phyloP scores from a whole-genome alignment of 23 red algal species.

The Gracilaria domingensis region DNA sequence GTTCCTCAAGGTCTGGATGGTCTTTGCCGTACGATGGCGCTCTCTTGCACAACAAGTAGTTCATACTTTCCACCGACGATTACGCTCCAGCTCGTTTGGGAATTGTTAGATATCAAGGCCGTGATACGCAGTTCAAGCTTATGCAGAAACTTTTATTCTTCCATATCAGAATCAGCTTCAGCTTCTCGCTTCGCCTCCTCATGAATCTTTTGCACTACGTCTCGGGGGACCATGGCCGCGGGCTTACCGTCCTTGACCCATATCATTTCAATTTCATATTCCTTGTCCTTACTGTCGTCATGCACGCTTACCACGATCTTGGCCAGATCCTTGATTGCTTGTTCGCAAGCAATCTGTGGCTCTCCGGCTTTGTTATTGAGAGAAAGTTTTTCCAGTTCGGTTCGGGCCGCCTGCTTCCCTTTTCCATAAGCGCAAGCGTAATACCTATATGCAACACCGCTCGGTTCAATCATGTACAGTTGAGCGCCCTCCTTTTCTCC shows the following conservation, averaged over 20 bases:
- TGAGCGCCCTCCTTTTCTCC: slow-evolving; percentile 67
- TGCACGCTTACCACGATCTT: slow-evolving; percentile 83
- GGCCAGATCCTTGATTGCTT: slow-evolving; percentile 88
- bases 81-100: background rate
- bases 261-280: slow-evolving; percentile 98
- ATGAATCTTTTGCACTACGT: slow-evolving; percentile 74
- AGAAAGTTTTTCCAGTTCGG: slow-evolving; percentile 91
- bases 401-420: slow-evolving; percentile 85
- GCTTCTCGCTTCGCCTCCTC: slow-evolving; percentile 65
- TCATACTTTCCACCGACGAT: too few species aligned
- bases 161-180: slow-evolving; percentile 68
- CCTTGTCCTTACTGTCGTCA: slow-evolving; percentile 97
- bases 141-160: slow-evolving; percentile 4
- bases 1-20: too few species aligned
- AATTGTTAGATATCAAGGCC: background rate
- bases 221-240: slow-evolving; percentile 60
- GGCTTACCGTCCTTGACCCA: slow-evolving; percentile 69
- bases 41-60: too few species aligned
- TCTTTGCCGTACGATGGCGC: too few species aligned
- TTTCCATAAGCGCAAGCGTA: slow-evolving; percentile 92
- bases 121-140: background rate
- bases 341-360: slow-evolving; percentile 60
- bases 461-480: slow-evolving; percentile 96
- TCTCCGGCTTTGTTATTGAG: slow-evolving; percentile 44
- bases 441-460: slow-evolving; percentile 88